Conservation (phyloP, 306 rosid genomes). For the Urtica urens region DNA sequence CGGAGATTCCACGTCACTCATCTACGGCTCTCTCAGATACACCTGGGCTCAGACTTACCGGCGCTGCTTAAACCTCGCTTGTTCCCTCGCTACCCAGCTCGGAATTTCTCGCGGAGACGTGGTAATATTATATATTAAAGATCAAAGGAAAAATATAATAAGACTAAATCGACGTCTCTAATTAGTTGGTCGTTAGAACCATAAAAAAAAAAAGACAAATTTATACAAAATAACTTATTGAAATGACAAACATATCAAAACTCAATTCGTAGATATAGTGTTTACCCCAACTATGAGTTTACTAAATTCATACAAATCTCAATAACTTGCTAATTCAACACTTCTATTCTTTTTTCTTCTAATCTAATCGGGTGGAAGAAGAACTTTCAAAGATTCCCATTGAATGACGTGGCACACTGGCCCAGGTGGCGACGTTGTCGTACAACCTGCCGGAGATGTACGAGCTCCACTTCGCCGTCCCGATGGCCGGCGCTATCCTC, state of each 20-base stretch:
- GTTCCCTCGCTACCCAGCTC: constrained; percentile 39
- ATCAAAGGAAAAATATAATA: no score
- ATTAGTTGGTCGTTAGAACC: no score
- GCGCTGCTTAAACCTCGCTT: constrained; percentile 60
- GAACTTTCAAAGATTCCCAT: background rate
- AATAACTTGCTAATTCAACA: no score
- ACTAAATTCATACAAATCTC: no score
- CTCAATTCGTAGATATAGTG: no score
- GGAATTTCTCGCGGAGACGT: constrained; percentile 69
- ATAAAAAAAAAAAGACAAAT: no score
- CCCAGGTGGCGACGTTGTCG: constrained; percentile 69
- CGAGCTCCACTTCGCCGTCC: constrained; percentile 79
- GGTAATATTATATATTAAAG: constrained; percentile 20
- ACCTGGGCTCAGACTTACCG: constrained; percentile 60
- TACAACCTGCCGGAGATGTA: constrained; percentile 74
- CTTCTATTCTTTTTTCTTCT: background rate
- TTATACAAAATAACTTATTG: no score
- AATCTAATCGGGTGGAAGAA: background rate
- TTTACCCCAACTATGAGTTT: no score
- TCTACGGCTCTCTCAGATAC: constrained; percentile 40
- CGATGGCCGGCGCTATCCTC: constrained; percentile 83
- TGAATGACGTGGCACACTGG: no score
- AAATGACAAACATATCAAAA: no score
- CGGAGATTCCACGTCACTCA: constrained; percentile 42
- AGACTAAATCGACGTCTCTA: no score